A percentile compares a stretch with the other conserved stretches of the same genome.
phyloP scores from a whole-genome alignment of 345 rosid genomes.

The Salix suchowensis region DNA sequence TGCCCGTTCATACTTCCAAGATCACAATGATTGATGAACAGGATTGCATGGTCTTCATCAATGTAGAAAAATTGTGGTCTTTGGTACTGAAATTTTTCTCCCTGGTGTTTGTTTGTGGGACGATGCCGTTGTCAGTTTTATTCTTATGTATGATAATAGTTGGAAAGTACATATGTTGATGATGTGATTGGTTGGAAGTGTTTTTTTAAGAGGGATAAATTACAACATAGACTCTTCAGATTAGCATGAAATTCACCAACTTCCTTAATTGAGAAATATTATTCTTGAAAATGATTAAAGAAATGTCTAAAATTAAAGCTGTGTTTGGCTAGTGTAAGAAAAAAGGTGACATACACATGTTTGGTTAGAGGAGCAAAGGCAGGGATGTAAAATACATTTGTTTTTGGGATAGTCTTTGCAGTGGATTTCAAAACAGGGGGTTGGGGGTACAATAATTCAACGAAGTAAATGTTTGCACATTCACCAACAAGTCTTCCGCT shows the following conservation, averaged over 20 bases:
- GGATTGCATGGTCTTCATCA: neutral
- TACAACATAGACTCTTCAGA: neutral
- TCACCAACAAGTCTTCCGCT: neutral
- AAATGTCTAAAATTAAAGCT: neutral
- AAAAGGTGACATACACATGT: too few relatives aligned
- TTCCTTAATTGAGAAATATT: neutral
- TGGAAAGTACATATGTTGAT: neutral
- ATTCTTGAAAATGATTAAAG: neutral
- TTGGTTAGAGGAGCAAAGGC: too few relatives aligned
- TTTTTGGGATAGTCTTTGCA: too few relatives aligned
- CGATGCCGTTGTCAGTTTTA: neutral
- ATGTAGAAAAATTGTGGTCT: neutral
- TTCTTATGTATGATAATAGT: neutral
- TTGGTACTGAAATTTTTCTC: neutral
- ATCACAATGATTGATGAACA: neutral
- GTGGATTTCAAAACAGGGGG: too few relatives aligned
- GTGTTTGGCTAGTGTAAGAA: neutral
- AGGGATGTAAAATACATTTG: too few relatives aligned
- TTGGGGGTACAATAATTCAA: too few relatives aligned
- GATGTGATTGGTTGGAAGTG: neutral
- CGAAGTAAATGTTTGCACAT: neutral
- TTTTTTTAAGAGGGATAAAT: neutral
- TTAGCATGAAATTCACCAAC: neutral
- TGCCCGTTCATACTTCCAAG: neutral
- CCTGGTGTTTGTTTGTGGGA: neutral